Percentiles rank a stretch among this genome's conserved stretches.
Evolutionary conservation across 1,284 basidiomycete species (phyloP).

Genomic region (Anthracocystis panici-leucophaei): DNA sequence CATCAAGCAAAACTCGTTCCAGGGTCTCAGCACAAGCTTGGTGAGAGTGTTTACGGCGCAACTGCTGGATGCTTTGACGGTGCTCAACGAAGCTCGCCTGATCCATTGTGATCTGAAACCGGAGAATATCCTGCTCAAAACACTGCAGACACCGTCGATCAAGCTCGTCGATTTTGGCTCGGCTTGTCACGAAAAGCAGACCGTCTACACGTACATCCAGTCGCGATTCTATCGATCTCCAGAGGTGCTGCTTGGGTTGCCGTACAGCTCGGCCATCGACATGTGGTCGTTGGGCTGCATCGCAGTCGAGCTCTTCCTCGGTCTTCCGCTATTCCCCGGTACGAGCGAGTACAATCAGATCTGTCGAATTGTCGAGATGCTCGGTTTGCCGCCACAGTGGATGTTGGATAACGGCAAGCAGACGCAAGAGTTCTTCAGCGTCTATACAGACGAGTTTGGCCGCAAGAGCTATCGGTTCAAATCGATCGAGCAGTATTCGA

Average conservation of each 20-base stretch:
- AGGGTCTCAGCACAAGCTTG: slow-evolving; percentile 93
- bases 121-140: slow-evolving; percentile 64
- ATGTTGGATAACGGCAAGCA: slow-evolving; percentile 98
- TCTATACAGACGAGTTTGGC: slow-evolving; percentile 81
- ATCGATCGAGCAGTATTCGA: slow-evolving; percentile 91
- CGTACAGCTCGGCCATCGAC: slow-evolving; percentile 93
- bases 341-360: slow-evolving; percentile 99
- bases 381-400: slow-evolving; percentile 89
- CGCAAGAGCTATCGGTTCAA: slow-evolving; percentile 92
- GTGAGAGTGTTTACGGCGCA: slow-evolving; percentile 98
- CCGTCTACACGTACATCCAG: slow-evolving; percentile 99
- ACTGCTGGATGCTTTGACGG: slow-evolving; percentile 88
- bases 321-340: slow-evolving; percentile 94
- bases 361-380: slow-evolving; percentile 96
- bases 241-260: slow-evolving; percentile 93
- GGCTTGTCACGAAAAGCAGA: slow-evolving; percentile 97
- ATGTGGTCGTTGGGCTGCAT: slow-evolving; percentile 97
- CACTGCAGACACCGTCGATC: slow-evolving; percentile 93
- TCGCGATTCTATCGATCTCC: slow-evolving; percentile 98
- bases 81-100: slow-evolving; percentile 92
- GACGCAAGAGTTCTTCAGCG: slow-evolving; percentile 91
- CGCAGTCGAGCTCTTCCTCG: slow-evolving; percentile 96
- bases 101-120: slow-evolving; percentile 98
- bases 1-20: slow-evolving; percentile 99
- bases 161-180: slow-evolving; percentile 99